Base-by-base conservation (phyloP, 345 rosid species). In the Gynandropsis gynandra region DNA sequence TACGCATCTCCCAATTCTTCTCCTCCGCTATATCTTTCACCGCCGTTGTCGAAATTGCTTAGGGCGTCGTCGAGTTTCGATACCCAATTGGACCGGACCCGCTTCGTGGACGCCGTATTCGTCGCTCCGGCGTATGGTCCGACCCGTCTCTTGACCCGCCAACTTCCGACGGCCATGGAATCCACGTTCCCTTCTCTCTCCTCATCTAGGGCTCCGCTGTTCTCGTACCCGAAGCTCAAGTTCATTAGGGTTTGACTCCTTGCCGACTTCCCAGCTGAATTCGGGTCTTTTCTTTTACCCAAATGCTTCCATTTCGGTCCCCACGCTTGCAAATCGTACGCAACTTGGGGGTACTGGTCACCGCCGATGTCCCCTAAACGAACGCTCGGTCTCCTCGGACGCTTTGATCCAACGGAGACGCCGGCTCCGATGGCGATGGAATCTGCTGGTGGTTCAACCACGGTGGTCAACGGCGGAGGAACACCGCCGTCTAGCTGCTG, bases 331-430 rank as follows among this genome's bases (percentile, higher is more conserved):
- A 76, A 59, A 32, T 85, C 92, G 65, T 74, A 77, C 36, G 78
- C 51, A 6, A 32, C 48, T 4, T 51, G 64, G 4, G 60, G 71
- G 51, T 66, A 59, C 58, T 72, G 83, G 63, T 82, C 83, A 9
- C 90, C 95, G 42, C 97, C 97, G 54, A 89, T 82, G 13, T 89
- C 97, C 7, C 97, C 97, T 42, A 89, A 67, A 43, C 97, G 75
- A 29, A 89, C 97, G 60, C 97, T 89, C 19, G 97, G 95, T 52
- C 97, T 71, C 43, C 97, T 61, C 68, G 78, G 77, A 18, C 97
- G 81, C 69, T 89, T 89, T 29, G 87, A 61, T 24, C 87, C 95
- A 34, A 80, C 73, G 10, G 52, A 37, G 18, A 41, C 59, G 39
- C 48, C 49, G 16, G 73, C 50, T 27, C 76, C 85, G 2, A 79